These are phyloP conservation scores for Nematodospora anomalae DNA, from an alignment of 1,139 yeast genomes.

Conservation along the genomic window DNA sequence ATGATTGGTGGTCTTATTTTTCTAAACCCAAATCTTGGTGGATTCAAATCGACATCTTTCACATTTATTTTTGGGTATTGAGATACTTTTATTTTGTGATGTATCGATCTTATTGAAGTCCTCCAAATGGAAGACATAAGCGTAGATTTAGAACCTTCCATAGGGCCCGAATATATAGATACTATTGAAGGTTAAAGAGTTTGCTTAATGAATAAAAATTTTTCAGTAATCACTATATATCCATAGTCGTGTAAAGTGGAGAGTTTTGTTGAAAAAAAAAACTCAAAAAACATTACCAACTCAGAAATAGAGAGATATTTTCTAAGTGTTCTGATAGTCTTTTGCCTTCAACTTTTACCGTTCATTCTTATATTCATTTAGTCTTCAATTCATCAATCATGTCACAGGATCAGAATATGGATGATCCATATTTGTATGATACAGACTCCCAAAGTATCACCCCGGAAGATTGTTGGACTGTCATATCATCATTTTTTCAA, in stretches of 20 bases:
- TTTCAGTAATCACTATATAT: background rate
- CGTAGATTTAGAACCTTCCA: conserved; percentile 7
- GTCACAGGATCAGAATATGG: conserved; percentile 16
- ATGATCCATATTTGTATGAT: conserved; percentile 64
- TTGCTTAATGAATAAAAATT: background rate
- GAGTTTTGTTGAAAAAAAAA: conserved; percentile 5
- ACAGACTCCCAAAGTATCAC: conserved; percentile 71
- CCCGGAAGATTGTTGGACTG: conserved; percentile 99
- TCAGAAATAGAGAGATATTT: too few species aligned
- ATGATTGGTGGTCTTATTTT: conserved; percentile 40
- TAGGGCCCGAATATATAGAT: background rate
- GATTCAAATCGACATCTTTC: conserved; percentile 39
- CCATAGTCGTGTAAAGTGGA: conserved; percentile 4
- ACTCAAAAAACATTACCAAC: too few species aligned
- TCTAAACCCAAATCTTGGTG: conserved; percentile 42
- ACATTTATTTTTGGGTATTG: conserved; percentile 44
- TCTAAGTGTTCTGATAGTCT: too few species aligned
- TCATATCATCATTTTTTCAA: conserved; percentile 91
- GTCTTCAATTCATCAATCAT: conserved; percentile 7
- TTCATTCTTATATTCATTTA: background rate
- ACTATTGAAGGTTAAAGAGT: too few species aligned
- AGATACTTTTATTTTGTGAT: conserved; percentile 33
- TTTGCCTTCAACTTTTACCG: background rate
- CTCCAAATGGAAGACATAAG: conserved; percentile 13
- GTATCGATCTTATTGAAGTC: conserved; percentile 25